phyloP scores from a whole-genome alignment of 495 filamentous ascomycete genomes.

The Pyronema omphalodes region DNA sequence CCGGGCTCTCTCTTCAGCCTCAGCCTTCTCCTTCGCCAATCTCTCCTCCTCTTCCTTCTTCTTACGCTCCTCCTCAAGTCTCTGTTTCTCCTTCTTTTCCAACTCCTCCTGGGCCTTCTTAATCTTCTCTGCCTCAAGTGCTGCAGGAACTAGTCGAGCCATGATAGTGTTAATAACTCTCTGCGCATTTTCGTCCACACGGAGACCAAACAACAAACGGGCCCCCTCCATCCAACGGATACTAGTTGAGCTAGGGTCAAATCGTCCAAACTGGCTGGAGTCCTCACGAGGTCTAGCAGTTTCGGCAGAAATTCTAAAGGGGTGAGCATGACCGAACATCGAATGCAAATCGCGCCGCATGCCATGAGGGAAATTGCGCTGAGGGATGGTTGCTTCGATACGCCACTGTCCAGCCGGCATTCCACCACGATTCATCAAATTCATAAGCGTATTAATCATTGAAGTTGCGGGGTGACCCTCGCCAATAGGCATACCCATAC shows the following conservation, averaged over 20 bases:
- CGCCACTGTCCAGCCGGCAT: conserved; percentile 37
- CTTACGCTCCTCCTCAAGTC: conserved; percentile 35
- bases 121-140: conserved; percentile 56
- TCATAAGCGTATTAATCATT: conserved; percentile 41
- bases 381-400: conserved; percentile 33
- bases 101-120: conserved; percentile 38
- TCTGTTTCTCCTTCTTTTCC: conserved; percentile 28
- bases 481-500: conserved; percentile 9
- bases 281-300: conserved; percentile 22
- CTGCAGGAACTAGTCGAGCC: conserved; percentile 58
- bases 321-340: conserved; percentile 30
- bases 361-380: conserved; percentile 22
- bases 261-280: conserved; percentile 26
- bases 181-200: conserved; percentile 49
- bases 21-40: conserved; percentile 36
- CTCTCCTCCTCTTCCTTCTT: conserved; percentile 47
- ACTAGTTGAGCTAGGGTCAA: conserved; percentile 47
- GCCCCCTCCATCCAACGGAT: conserved; percentile 83
- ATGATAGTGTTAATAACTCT: conserved; percentile 57
- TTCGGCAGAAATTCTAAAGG: conserved; percentile 29
- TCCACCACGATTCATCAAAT: conserved; percentile 32
- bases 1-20: conserved; percentile 42
- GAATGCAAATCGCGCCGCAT: conserved; percentile 39
- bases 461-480: conserved; percentile 27
- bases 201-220: conserved; percentile 57